phyloP scores from a whole-genome alignment of 164 flowering plant genomes.

The Macadamia tetraphylla region DNA sequence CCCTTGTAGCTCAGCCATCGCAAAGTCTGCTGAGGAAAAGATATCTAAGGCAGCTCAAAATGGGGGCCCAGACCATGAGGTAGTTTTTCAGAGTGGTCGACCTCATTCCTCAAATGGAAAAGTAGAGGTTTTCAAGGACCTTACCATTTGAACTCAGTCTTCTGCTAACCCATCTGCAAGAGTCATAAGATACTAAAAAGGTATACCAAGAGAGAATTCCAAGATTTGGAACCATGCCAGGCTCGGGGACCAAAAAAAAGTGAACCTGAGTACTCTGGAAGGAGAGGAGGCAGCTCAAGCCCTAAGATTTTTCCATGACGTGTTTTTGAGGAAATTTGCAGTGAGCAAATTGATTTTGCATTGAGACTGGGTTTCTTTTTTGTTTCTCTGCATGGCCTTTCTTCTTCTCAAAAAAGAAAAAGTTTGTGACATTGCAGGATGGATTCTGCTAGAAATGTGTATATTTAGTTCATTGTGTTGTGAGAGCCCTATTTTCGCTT shows the following conservation, averaged over 20 bases:
- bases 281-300: slow-evolving; percentile 9
- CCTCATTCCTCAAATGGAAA: slow-evolving; percentile 55
- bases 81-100: slow-evolving; percentile 16
- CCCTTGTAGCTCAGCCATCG: slow-evolving; percentile 47
- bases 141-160: slow-evolving; percentile 28
- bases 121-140: slow-evolving; percentile 57
- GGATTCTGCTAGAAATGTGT: slow-evolving; percentile 43
- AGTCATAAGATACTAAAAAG: neutral
- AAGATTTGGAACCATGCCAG: neutral
- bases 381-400: slow-evolving; percentile 2
- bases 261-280: neutral
- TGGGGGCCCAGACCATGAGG: slow-evolving; percentile 32
- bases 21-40: slow-evolving; percentile 29
- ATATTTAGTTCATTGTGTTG: slow-evolving; percentile 24
- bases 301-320: neutral
- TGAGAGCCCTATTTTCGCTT: slow-evolving; percentile 10
- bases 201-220: neutral
- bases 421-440: slow-evolving; percentile 11
- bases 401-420: neutral
- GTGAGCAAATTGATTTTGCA: slow-evolving; percentile 10
- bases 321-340: slow-evolving; percentile 11
- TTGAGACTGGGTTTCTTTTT: slow-evolving; percentile 10
- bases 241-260: neutral
- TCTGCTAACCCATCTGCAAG: slow-evolving; percentile 4
- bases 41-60: slow-evolving; percentile 35